Base-by-base conservation (phyloP, 805 yeast species). In the Lipomyces yamanashiensis region DNA sequence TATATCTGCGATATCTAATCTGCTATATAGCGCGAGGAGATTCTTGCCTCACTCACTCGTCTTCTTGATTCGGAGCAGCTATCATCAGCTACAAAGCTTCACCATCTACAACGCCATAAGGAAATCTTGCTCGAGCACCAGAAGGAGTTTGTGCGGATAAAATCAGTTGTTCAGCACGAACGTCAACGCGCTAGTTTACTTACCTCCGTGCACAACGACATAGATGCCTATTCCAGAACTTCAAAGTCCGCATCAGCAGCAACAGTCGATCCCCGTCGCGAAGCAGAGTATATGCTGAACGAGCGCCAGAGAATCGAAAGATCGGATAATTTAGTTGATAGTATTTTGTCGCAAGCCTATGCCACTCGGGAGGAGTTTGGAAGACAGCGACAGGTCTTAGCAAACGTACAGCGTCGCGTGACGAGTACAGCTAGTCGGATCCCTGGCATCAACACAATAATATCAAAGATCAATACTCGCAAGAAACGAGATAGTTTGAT, bases 401-500 rank as follows among this genome's bases (percentile, higher is more conserved):
- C 80, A 61, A 84, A 79, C 64, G 89, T 95, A 5, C 89, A 87
- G 67, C 80, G 83, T 61, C 81, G 85, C 62, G 78, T 92, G 60
- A 79, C 85, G 64, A 82, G 82, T 48, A 80, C 89, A 0, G 77
- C 92, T 52, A 84, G 84, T 71, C 79, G 83, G 44, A 82, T 95
- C 54, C 99, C 99, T 0, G 98, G 98, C 0, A 78, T 93, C 52
- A 89, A 87, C 73, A 84, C 84, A 7, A 74, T 93, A 60, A 84
- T 93, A 37, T 79, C 87, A 9, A 88, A 87, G 75, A 92, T 93
- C 69, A 92, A 92, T 74, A 87, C 96, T 2, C 82, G 98, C 72
- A 87, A 92, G 75, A 89, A 87, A 78, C 85, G 97, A 62, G 96
- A 95, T 75, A 87, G 96, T 23, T 74, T 93, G 36, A 88, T 93